Percentiles rank a stretch among this genome's conserved stretches.
Conservation (phyloP, 352 stramenopile species). For the Globisporangium cylindrosporum region DNA sequence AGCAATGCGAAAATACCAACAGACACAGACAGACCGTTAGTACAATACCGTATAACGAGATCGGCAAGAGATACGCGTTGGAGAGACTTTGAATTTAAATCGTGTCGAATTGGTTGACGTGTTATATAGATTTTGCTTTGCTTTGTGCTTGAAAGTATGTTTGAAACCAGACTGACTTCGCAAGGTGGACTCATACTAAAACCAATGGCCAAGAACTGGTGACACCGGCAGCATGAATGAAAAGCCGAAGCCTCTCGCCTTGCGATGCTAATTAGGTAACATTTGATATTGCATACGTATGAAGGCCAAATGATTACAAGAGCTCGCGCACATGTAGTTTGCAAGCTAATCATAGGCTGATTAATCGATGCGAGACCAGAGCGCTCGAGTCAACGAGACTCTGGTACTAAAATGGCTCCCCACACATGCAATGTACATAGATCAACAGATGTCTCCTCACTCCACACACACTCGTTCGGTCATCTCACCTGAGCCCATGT, state of each 20-base stretch:
- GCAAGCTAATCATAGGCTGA: constrained; percentile 74
- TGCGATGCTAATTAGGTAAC: constrained; percentile 87
- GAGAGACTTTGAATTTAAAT: constrained; percentile 7
- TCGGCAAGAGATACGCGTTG: not conserved
- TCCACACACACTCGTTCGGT: not conserved
- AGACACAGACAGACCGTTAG: not conserved
- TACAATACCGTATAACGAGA: not conserved
- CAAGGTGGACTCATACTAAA: constrained; percentile 59
- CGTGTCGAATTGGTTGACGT: not conserved
- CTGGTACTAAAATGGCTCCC: constrained; percentile 3
- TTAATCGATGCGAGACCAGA: constrained; percentile 77
- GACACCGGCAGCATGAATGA: constrained; percentile 50
- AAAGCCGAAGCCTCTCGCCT: constrained; percentile 27
- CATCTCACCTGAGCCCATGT: constrained; percentile 79
- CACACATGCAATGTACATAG: constrained; percentile 14
- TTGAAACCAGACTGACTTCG: constrained; percentile 87
- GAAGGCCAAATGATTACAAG: constrained; percentile 84
- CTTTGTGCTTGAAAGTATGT: constrained; percentile 31
- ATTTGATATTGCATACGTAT: constrained; percentile 85
- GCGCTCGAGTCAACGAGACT: not conserved
- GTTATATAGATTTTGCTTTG: constrained; percentile 5
- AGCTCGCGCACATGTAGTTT: constrained; percentile 14
- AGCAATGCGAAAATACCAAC: not conserved
- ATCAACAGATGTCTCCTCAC: not conserved
- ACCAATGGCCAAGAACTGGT: constrained; percentile 82